phyloP scores from a whole-genome alignment of 805 yeast genomes.

The Henningerozyma blattae region DNA sequence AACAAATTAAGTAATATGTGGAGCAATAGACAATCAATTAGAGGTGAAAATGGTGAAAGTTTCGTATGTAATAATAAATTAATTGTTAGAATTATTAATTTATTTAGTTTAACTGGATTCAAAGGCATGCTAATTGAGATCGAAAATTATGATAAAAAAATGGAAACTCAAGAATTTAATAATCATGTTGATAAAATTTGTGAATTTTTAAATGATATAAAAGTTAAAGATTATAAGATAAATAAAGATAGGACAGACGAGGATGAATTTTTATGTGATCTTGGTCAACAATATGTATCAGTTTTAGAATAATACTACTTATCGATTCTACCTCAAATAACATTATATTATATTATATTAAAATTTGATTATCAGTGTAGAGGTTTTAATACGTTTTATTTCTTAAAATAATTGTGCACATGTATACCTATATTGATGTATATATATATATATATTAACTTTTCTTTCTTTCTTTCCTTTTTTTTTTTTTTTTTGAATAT shows the following conservation, averaged over 20 bases:
- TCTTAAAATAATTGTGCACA: no score
- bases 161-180: constrained; percentile 8
- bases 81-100: constrained; percentile 17
- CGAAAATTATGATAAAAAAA: constrained; percentile 6
- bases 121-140: constrained; percentile 22
- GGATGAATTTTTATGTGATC: constrained; percentile 10
- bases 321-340: no score
- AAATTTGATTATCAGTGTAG: no score
- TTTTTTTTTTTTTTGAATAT: no score
- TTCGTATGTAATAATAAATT: constrained; percentile 12
- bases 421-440: no score
- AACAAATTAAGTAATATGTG: constrained; percentile 22
- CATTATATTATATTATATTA: neutral
- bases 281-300: constrained; percentile 21
- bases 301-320: constrained; percentile 14
- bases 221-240: constrained; percentile 11
- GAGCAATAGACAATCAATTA: constrained; percentile 21
- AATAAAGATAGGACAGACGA: constrained; percentile 10
- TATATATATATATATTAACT: no score
- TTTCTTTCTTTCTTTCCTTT: no score
- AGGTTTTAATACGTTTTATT: no score
- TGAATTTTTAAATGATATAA: constrained; percentile 9
- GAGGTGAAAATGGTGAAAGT: constrained; percentile 24
- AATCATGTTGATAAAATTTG: constrained; percentile 9
- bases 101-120: constrained; percentile 23